Evolutionary conservation across 2,329 filamentous ascomycete genomes (phyloP).

Genomic region (Pyrenochaeta sp.): DNA sequence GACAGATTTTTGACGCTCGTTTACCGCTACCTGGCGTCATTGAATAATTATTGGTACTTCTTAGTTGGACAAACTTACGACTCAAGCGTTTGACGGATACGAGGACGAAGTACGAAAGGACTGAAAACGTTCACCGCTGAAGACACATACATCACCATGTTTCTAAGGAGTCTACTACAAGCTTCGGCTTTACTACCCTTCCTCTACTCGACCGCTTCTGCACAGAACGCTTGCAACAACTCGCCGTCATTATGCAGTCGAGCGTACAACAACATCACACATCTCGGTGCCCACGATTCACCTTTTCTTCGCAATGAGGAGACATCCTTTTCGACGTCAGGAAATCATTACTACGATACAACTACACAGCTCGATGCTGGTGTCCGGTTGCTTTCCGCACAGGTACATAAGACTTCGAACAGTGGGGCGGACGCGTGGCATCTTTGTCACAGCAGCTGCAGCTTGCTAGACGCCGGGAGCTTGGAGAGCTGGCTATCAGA

Average conservation of each 20-base stretch:
- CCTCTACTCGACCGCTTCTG: conserved; percentile 37
- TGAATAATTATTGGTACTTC: conserved; percentile 7
- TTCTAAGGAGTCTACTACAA: conserved; percentile 36
- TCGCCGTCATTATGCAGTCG: conserved; percentile 75
- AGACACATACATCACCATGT: conserved; percentile 34
- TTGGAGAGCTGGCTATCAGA: conserved; percentile 69
- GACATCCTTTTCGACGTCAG: conserved; percentile 69
- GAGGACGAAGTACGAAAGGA: not conserved
- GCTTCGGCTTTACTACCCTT: conserved; percentile 38
- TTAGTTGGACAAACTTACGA: conserved; percentile 10
- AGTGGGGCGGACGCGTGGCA: conserved; percentile 58
- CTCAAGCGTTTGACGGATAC: conserved; percentile 8
- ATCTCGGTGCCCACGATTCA: conserved; percentile 79
- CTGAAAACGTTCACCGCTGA: not conserved
- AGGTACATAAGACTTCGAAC: conserved; percentile 70
- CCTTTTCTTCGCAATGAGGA: conserved; percentile 73
- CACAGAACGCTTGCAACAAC: conserved; percentile 76
- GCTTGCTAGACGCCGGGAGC: conserved; percentile 72
- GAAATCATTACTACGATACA: conserved; percentile 78
- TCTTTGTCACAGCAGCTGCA: conserved; percentile 75
- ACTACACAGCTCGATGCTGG: conserved; percentile 75
- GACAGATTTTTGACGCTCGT: conserved; percentile 6
- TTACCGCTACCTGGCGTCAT: not conserved
- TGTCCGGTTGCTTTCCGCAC: conserved; percentile 74
- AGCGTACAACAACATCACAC: conserved; percentile 77